These are phyloP conservation scores for Graphilbum ipis-grandicollis DNA, from an alignment of 2,329 filamentous ascomycete genomes.

Conservation along the genomic window DNA sequence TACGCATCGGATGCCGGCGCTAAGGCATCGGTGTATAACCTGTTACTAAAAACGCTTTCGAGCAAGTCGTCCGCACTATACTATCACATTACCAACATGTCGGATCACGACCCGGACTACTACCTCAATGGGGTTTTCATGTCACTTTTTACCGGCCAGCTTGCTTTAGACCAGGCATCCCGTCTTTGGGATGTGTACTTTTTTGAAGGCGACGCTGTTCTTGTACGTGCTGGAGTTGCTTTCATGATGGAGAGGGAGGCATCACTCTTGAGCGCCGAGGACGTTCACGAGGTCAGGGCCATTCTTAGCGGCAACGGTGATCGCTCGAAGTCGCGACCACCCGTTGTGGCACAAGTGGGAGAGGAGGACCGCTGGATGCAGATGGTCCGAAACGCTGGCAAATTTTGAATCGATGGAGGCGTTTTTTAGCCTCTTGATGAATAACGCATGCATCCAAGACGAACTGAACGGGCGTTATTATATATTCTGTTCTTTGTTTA, in stretches of 20 bases:
- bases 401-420: constrained; percentile 7
- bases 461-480: too few species aligned
- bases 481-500: not conserved
- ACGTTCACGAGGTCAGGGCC: constrained; percentile 23
- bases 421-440: too few species aligned
- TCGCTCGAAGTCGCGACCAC: constrained; percentile 11
- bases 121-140: constrained; percentile 47
- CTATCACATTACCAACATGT: constrained; percentile 39
- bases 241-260: constrained; percentile 39
- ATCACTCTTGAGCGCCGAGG: constrained; percentile 28
- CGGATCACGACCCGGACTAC: constrained; percentile 26
- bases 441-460: not conserved
- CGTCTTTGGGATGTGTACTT: constrained; percentile 69
- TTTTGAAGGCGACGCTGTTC: constrained; percentile 60
- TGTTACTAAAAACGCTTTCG: constrained; percentile 48
- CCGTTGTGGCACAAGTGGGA: constrained; percentile 22
- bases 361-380: constrained; percentile 31
- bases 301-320: constrained; percentile 15
- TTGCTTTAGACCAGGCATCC: constrained; percentile 52
- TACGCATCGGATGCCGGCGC: constrained; percentile 53
- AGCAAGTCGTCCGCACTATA: constrained; percentile 48
- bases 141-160: constrained; percentile 42
- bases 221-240: constrained; percentile 56
- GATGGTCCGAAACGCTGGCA: constrained; percentile 21
- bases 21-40: constrained; percentile 49